Percentiles rank a stretch among this genome's conserved stretches.
Evolutionary conservation across 805 yeast genomes (phyloP).

Genomic region (Myxozyma udenii): DNA sequence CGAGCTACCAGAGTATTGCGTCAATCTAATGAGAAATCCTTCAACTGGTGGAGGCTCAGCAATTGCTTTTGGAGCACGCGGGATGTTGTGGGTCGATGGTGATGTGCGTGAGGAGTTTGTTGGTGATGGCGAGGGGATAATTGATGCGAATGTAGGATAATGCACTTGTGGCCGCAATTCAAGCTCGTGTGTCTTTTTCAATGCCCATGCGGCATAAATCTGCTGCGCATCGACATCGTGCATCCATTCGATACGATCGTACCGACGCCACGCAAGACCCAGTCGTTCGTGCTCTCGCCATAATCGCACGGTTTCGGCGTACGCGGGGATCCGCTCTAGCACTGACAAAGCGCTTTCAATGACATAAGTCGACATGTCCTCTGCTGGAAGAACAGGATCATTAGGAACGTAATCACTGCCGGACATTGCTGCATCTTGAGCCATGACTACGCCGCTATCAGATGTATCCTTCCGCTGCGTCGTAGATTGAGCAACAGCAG

Average conservation of each 20-base stretch:
- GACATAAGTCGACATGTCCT: conserved; percentile 41
- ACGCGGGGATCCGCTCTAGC: conserved; percentile 33
- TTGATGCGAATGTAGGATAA: conserved; percentile 29
- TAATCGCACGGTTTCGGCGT: conserved; percentile 26
- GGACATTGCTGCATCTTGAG: background rate
- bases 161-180: conserved; percentile 51
- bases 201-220: conserved; percentile 46
- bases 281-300: conserved; percentile 36
- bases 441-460: background rate
- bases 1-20: conserved; percentile 49
- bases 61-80: conserved; percentile 30
- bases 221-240: conserved; percentile 46
- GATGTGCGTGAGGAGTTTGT: background rate
- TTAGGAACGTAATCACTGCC: background rate
- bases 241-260: conserved; percentile 74
- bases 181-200: conserved; percentile 49
- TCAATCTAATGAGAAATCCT: conserved; percentile 66
- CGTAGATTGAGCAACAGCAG: background rate
- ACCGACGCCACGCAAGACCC: conserved; percentile 62
- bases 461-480: background rate
- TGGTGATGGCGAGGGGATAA: conserved; percentile 3
- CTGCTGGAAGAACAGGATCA: background rate
- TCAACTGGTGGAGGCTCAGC: conserved; percentile 73
- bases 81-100: too few relatives aligned
- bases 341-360: conserved; percentile 41